Conservation (phyloP, 192 early-diverging fungal genomes). For the Rhizoclosmatium sp. region DNA sequence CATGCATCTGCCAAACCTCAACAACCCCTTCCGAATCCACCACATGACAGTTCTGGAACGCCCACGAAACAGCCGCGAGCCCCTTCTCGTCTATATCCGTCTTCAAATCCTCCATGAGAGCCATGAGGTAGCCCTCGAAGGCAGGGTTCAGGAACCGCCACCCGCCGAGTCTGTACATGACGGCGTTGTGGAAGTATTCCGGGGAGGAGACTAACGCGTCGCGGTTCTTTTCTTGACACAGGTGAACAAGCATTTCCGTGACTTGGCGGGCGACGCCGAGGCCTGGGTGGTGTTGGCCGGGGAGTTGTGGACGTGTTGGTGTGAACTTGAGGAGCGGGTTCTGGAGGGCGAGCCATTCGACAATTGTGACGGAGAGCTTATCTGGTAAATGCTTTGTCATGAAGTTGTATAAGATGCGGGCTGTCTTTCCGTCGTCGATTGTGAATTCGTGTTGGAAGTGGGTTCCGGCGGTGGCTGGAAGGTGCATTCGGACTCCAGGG, state of each 20-base stretch:
- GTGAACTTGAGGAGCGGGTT: constrained; percentile 20
- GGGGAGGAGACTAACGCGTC: constrained; percentile 31
- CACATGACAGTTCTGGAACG: constrained; percentile 29
- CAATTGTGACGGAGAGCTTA: constrained; percentile 14
- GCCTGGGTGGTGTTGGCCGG: constrained; percentile 36
- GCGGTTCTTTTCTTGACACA: constrained; percentile 27
- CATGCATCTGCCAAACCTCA: constrained; percentile 36
- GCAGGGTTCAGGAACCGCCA: constrained; percentile 38
- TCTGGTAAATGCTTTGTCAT: constrained; percentile 12
- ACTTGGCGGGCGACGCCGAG: constrained; percentile 28
- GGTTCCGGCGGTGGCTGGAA: background rate
- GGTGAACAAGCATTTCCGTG: constrained; percentile 23
- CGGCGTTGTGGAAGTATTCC: constrained; percentile 37
- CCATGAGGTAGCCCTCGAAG: constrained; percentile 33
- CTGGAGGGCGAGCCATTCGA: constrained; percentile 40
- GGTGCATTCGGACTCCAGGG: constrained; percentile 9
- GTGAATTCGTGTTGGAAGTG: constrained; percentile 30
- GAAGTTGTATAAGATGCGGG: constrained; percentile 20
- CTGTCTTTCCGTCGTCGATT: constrained; percentile 23
- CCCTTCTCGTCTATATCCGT: constrained; percentile 20
- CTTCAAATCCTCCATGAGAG: constrained; percentile 17
- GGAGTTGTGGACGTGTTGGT: constrained; percentile 13
- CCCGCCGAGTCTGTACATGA: constrained; percentile 17
- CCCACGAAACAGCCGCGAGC: constrained; percentile 28
- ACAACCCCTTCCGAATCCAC: constrained; percentile 10